Evolutionary conservation across 345 rosid species (phyloP).

Genomic region (Psidium guajava): DNA sequence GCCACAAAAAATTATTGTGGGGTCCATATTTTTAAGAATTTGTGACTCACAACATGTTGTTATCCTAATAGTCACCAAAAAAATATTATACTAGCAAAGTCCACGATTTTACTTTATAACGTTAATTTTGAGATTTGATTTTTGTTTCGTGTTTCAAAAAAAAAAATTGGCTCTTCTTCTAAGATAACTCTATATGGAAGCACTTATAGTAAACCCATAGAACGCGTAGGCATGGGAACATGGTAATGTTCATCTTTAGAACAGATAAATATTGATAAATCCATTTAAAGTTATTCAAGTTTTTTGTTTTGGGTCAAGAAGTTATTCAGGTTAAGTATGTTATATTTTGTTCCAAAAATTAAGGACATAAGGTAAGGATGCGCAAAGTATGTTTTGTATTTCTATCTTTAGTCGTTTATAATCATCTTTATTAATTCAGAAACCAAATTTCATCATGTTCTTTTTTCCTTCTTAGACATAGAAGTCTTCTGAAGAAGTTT

Average conservation of each 20-base stretch:
- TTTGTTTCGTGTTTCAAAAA: background rate
- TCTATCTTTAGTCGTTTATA: background rate
- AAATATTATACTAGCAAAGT: too few species aligned
- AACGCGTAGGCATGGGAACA: background rate
- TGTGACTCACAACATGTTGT: too few species aligned
- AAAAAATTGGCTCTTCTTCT: background rate
- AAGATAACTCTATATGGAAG: background rate
- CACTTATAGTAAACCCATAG: background rate
- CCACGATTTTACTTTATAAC: background rate
- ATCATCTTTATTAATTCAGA: background rate
- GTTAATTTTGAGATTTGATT: background rate
- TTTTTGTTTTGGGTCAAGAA: background rate
- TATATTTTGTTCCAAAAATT: background rate
- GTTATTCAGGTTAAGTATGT: background rate
- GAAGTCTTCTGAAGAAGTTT: background rate
- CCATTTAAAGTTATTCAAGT: background rate
- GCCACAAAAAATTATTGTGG: too few species aligned
- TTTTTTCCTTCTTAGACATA: background rate
- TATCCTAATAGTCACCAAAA: too few species aligned
- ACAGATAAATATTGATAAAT: background rate
- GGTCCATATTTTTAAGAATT: too few species aligned
- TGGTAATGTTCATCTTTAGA: background rate
- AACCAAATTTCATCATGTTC: background rate
- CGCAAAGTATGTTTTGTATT: background rate
- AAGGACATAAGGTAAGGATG: background rate